A percentile compares a stretch with the other conserved stretches of the same genome.
phyloP scores from a whole-genome alignment of 441 rosid genomes.

The Dalechampia spathulata region DNA sequence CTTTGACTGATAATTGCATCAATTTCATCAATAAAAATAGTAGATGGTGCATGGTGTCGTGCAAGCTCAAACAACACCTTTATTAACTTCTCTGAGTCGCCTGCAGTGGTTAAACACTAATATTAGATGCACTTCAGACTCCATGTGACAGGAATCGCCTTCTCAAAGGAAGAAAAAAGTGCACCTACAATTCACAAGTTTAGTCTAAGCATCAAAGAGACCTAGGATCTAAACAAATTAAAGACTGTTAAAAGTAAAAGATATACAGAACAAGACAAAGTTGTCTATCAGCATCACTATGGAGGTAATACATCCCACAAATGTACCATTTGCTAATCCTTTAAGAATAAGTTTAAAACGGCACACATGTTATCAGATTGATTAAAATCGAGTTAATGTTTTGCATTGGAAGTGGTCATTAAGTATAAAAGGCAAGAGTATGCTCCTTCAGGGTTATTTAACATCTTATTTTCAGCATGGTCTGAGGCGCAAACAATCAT shows the following conservation, averaged over 20 bases:
- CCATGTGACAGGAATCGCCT: background rate
- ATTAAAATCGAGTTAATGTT: too few species aligned
- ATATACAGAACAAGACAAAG: too few species aligned
- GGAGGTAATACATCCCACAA: background rate
- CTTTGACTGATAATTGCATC: slow-evolving; percentile 96
- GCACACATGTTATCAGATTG: background rate
- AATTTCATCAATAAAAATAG: slow-evolving; percentile 94
- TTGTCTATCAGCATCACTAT: background rate
- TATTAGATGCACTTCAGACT: background rate
- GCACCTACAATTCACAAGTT: background rate
- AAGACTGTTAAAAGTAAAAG: too few species aligned
- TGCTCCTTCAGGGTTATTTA: too few species aligned
- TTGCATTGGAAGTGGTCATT: too few species aligned
- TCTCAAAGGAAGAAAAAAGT: background rate
- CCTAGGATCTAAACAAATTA: too few species aligned
- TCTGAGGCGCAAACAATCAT: too few species aligned
- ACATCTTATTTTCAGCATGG: too few species aligned
- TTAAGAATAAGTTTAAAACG: background rate
- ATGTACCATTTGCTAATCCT: background rate
- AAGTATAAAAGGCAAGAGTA: too few species aligned
- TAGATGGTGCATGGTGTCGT: slow-evolving; percentile 92
- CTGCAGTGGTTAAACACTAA: slow-evolving; percentile 31
- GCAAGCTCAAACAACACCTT: slow-evolving; percentile 94
- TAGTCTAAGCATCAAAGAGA: background rate
- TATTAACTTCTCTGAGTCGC: slow-evolving; percentile 91